These are phyloP conservation scores for Penicillium samsonianum DNA, from an alignment of 495 filamentous ascomycete species.

Conservation along the genomic window DNA sequence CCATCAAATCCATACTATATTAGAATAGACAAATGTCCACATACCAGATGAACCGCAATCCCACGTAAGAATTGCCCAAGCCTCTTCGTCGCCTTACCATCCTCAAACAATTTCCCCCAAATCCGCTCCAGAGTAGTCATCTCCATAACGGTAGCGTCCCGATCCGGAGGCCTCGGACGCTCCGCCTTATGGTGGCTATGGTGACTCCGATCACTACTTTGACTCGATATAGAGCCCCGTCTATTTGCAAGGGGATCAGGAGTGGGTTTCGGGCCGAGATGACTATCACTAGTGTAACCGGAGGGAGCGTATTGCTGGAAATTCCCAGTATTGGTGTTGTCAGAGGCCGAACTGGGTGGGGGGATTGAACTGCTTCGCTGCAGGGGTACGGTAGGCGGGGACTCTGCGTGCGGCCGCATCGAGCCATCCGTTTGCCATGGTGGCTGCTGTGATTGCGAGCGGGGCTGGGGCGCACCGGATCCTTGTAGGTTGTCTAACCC, in stretches of 20 bases:
- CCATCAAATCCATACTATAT: neutral
- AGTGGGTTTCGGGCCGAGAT: conserved; percentile 27
- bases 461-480: conserved; percentile 29
- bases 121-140: conserved; percentile 65
- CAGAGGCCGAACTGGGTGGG: conserved; percentile 20
- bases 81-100: conserved; percentile 64
- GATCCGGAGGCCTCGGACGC: conserved; percentile 47
- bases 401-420: conserved; percentile 33
- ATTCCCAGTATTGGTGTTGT: conserved; percentile 32
- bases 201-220: conserved; percentile 32
- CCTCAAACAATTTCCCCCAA: conserved; percentile 78
- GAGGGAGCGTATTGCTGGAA: conserved; percentile 46
- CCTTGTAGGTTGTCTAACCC: conserved; percentile 40
- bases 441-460: conserved; percentile 36
- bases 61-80: conserved; percentile 73
- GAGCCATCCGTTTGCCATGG: conserved; percentile 32
- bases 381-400: conserved; percentile 28
- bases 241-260: conserved; percentile 26
- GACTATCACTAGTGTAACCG: conserved; percentile 27
- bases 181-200: conserved; percentile 26
- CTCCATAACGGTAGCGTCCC: conserved; percentile 51
- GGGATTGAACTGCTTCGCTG: conserved; percentile 26
- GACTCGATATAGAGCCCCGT: conserved; percentile 37
- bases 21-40: conserved; percentile 20
- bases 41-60: conserved; percentile 76